These are phyloP conservation scores for Xylariaceae sp. DNA, from an alignment of 2,329 filamentous ascomycete species.

Conservation along the genomic window DNA sequence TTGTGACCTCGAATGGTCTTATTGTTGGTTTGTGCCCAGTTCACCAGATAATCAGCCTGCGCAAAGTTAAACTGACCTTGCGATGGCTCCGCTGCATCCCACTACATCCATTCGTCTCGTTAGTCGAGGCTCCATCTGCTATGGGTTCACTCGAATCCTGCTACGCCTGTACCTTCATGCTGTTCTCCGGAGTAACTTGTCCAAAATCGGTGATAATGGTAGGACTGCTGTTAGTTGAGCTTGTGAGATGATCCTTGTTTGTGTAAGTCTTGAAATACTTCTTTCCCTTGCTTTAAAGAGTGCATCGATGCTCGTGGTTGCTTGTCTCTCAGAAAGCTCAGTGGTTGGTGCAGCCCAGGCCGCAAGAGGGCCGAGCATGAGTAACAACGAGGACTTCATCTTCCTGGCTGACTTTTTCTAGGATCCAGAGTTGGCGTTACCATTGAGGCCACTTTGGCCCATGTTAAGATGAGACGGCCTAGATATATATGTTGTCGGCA, in stretches of 20 bases:
- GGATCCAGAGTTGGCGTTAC: too few species aligned
- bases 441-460: too few species aligned
- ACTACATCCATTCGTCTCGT: slow-evolving; percentile 62
- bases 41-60: slow-evolving; percentile 55
- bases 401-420: slow-evolving; percentile 7
- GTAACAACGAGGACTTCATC: slow-evolving; percentile 33
- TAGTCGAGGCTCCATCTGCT: too few species aligned
- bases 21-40: slow-evolving; percentile 53
- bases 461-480: too few species aligned
- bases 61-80: slow-evolving; percentile 52
- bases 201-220: slow-evolving; percentile 61
- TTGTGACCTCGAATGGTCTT: slow-evolving; percentile 63
- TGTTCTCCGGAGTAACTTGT: slow-evolving; percentile 64
- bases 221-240: slow-evolving; percentile 45
- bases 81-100: slow-evolving; percentile 46
- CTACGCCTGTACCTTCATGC: slow-evolving; percentile 33
- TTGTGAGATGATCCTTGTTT: slow-evolving; percentile 52
- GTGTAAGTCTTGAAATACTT: slow-evolving; percentile 59
- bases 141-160: neutral
- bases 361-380: slow-evolving; percentile 33
- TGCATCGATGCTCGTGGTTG: slow-evolving; percentile 47
- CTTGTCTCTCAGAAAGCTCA: slow-evolving; percentile 36
- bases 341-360: slow-evolving; percentile 32
- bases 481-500: too few species aligned
- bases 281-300: slow-evolving; percentile 62